Conservation (phyloP, 139 green algal species). For the Prasinococcaceae sp. region DNA sequence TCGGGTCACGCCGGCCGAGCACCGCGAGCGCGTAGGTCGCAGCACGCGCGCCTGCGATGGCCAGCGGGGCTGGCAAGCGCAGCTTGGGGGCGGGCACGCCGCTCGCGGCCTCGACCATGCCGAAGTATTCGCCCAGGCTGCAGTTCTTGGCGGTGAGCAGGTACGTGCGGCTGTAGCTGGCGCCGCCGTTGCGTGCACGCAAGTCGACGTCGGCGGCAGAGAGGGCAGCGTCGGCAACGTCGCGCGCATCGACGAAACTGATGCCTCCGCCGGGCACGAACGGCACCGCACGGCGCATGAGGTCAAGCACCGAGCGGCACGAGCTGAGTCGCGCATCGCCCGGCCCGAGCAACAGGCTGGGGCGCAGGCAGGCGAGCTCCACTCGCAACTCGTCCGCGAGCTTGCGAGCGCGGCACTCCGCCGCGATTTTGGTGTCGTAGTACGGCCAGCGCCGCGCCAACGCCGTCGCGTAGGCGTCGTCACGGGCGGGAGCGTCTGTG, state of each 20-base stretch:
- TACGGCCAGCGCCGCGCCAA: conserved; percentile 15
- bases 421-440: conserved; percentile 16
- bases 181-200: neutral
- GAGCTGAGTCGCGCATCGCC: conserved; percentile 13
- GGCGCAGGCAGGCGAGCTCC: conserved; percentile 19
- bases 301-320: neutral
- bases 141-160: conserved; percentile 5
- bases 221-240: conserved; percentile 1
- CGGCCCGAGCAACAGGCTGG: conserved; percentile 16
- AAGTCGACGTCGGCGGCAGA: neutral
- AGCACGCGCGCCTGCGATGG: conserved; percentile 1
- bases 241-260: conserved; percentile 13
- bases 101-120: neutral
- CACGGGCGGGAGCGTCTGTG: conserved; percentile 3
- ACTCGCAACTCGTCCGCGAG: conserved; percentile 6
- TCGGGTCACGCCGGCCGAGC: conserved; percentile 12
- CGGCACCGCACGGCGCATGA: conserved; percentile 4
- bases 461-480: conserved; percentile 14
- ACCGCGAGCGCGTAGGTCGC: neutral
- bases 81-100: conserved; percentile 3
- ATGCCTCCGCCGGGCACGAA: conserved; percentile 9
- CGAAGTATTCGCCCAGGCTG: conserved; percentile 9
- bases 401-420: conserved; percentile 4
- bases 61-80: neutral
- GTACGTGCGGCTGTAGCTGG: conserved; percentile 3